These are phyloP conservation scores for Hypericum androsaemum DNA, from an alignment of 345 rosid genomes.

Conservation along the genomic window DNA sequence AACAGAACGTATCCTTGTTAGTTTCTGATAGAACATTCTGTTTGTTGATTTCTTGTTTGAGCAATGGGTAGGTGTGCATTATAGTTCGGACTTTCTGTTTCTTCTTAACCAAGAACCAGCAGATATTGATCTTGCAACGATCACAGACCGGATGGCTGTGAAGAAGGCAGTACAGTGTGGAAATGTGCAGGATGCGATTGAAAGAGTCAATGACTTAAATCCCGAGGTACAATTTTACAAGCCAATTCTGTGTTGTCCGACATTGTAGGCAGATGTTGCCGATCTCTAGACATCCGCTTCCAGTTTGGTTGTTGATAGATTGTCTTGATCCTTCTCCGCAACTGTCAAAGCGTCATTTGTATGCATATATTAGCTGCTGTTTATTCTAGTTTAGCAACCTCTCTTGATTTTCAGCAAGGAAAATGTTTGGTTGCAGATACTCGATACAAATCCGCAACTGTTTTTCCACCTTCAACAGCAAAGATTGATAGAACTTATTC, in stretches of 20 bases:
- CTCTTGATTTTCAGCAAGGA: slow-evolving; percentile 9
- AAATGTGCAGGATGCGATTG: slow-evolving; percentile 94
- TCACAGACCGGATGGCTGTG: slow-evolving; percentile 92
- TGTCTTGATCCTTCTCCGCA: too few species aligned
- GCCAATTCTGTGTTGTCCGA: neutral
- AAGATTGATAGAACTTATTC: slow-evolving; percentile 85
- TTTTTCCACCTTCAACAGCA: slow-evolving; percentile 99
- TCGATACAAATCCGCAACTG: slow-evolving; percentile 88
- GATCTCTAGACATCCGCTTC: neutral
- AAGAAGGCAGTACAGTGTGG: slow-evolving; percentile 95
- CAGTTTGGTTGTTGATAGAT: neutral
- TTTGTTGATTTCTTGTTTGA: slow-evolving; percentile 1
- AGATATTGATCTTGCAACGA: slow-evolving; percentile 89
- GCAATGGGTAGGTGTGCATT: neutral
- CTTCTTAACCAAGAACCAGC: slow-evolving; percentile 59
- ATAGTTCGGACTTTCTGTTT: neutral
- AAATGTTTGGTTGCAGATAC: slow-evolving; percentile 39
- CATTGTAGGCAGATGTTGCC: too few species aligned
- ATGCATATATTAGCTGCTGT: too few species aligned
- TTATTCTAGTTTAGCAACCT: too few species aligned
- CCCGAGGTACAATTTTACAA: slow-evolving; percentile 51
- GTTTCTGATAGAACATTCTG: neutral
- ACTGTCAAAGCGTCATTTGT: too few species aligned
- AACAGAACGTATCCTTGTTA: slow-evolving; percentile 71
- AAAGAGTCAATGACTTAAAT: slow-evolving; percentile 88